Percentiles rank a stretch among this genome's conserved stretches.
Evolutionary conservation across 257 asterid species (phyloP).

Genomic region (Ehretia macrophylla): DNA sequence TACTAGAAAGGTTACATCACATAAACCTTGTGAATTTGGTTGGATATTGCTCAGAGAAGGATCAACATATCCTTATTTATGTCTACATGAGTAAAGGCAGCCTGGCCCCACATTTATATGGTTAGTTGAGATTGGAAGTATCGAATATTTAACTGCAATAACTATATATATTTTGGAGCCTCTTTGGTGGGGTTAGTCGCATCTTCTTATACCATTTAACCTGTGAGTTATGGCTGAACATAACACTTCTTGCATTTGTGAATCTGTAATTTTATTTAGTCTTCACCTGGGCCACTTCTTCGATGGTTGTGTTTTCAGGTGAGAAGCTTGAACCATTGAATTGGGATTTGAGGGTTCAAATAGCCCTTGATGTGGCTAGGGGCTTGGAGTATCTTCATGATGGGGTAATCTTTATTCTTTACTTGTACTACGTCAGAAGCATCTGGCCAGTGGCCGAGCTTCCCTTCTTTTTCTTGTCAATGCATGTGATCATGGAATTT

Average conservation of each 20-base stretch:
- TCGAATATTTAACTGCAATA: neutral
- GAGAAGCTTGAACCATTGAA: slow-evolving; percentile 53
- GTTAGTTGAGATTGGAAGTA: slow-evolving; percentile 43
- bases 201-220: no score
- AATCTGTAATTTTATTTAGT: no score
- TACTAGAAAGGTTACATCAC: slow-evolving; percentile 93
- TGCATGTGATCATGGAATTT: neutral
- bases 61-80: slow-evolving; percentile 83
- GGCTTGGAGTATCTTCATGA: slow-evolving; percentile 99
- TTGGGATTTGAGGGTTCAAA: slow-evolving; percentile 78
- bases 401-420: slow-evolving; percentile 59
- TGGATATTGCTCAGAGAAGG: slow-evolving; percentile 94
- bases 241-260: no score
- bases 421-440: neutral
- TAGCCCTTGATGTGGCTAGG: slow-evolving; percentile 95
- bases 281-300: no score
- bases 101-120: slow-evolving; percentile 83
- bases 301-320: slow-evolving; percentile 27
- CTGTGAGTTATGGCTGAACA: no score
- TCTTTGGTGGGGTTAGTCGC: no score
- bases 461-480: neutral
- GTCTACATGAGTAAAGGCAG: slow-evolving; percentile 92
- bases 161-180: neutral
- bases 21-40: slow-evolving; percentile 95
- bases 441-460: neutral